These are phyloP conservation scores for Arctostaphylos glauca DNA, from an alignment of 148 eudicot species.

Conservation along the genomic window DNA sequence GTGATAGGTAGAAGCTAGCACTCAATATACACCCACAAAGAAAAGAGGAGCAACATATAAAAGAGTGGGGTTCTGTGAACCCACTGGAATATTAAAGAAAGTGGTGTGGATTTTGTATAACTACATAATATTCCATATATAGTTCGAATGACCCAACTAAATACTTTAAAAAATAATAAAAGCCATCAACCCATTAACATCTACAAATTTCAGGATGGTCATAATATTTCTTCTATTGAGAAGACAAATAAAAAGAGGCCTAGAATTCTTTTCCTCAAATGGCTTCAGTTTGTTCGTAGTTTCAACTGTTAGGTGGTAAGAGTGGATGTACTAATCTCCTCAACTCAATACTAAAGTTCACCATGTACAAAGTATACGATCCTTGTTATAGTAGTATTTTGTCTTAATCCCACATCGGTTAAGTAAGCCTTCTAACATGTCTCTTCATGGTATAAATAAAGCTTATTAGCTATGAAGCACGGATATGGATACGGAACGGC, in stretches of 20 bases:
- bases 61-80: neutral
- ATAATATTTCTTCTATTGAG: neutral
- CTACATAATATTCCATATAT: neutral
- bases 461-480: no score
- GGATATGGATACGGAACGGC: no score
- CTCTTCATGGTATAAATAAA: neutral
- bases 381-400: no score
- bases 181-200: neutral
- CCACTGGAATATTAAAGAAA: neutral
- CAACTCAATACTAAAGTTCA: neutral
- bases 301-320: neutral
- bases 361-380: neutral
- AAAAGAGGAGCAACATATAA: neutral
- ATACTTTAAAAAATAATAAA: neutral
- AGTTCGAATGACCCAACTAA: neutral
- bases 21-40: neutral
- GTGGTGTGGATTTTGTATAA: neutral
- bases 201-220: neutral
- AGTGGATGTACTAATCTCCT: neutral
- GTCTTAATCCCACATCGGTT: no score
- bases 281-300: neutral
- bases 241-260: neutral
- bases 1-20: constrained; percentile 3
- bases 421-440: no score
- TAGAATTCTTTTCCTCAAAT: neutral